phyloP scores from a whole-genome alignment of 768 basidiomycete genomes.

The Trametes punicea region DNA sequence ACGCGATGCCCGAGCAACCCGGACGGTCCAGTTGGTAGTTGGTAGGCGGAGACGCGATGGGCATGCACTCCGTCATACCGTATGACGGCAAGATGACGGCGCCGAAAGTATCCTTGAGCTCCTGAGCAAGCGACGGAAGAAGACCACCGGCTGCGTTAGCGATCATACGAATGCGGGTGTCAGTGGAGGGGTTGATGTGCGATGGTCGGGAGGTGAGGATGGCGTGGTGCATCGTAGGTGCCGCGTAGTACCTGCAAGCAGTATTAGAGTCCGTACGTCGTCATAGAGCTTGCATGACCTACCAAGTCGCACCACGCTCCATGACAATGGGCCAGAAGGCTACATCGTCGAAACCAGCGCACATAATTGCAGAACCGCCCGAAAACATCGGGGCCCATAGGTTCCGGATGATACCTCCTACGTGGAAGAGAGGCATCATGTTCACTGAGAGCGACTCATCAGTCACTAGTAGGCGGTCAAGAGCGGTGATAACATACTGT shows the following conservation, averaged over 20 bases:
- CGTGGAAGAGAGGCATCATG: slow-evolving; percentile 22
- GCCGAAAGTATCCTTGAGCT: slow-evolving; percentile 46
- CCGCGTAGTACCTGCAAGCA: slow-evolving; percentile 44
- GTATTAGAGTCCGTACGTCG: background rate
- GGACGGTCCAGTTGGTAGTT: slow-evolving; percentile 44
- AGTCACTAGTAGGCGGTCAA: background rate
- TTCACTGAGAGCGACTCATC: slow-evolving; percentile 18
- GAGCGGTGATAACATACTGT: slow-evolving; percentile 35
- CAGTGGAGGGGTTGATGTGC: slow-evolving; percentile 29
- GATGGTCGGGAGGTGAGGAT: slow-evolving; percentile 40
- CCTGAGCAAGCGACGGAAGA: slow-evolving; percentile 47
- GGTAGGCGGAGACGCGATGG: slow-evolving; percentile 43
- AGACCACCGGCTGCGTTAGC: slow-evolving; percentile 53
- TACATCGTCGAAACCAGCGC: slow-evolving; percentile 14
- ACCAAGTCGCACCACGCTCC: slow-evolving; percentile 47
- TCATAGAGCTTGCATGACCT: slow-evolving; percentile 23
- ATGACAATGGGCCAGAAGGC: slow-evolving; percentile 32
- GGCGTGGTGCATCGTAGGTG: slow-evolving; percentile 50
- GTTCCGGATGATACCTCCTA: slow-evolving; percentile 15
- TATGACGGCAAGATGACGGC: slow-evolving; percentile 58
- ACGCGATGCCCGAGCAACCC: slow-evolving; percentile 46
- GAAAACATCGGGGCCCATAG: slow-evolving; percentile 16
- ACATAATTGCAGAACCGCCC: slow-evolving; percentile 14
- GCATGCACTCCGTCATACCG: slow-evolving; percentile 59
- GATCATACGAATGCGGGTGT: slow-evolving; percentile 43